These are phyloP conservation scores for Fistulifera pelliculosa DNA, from an alignment of 108 stramenopile species.

Conservation along the genomic window DNA sequence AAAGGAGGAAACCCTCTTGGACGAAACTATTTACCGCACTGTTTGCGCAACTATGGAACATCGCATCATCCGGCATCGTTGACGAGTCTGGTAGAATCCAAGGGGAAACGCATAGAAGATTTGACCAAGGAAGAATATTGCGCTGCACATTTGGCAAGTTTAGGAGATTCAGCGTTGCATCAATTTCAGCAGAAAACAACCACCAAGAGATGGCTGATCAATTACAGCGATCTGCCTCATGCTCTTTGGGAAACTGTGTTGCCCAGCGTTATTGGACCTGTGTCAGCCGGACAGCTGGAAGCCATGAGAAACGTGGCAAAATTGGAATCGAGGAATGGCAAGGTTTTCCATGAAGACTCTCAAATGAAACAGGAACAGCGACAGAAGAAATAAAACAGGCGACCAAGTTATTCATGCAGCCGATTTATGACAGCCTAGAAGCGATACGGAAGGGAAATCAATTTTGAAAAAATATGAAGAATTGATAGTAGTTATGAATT, in stretches of 20 bases:
- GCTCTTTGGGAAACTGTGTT: slow-evolving; percentile 40
- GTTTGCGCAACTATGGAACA: slow-evolving; percentile 22
- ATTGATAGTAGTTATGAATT: too few relatives aligned
- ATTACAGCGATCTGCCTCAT: slow-evolving; percentile 63
- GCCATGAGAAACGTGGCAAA: slow-evolving; percentile 42
- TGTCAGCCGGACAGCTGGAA: slow-evolving; percentile 19
- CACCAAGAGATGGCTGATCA: slow-evolving; percentile 42
- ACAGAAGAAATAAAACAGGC: slow-evolving; percentile 37
- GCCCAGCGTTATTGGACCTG: slow-evolving; percentile 24
- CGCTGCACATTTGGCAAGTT: slow-evolving; percentile 64
- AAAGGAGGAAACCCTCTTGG: slow-evolving; percentile 2
- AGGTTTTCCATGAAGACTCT: slow-evolving; percentile 49
- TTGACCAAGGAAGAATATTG: slow-evolving; percentile 64
- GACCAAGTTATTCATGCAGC: slow-evolving; percentile 34
- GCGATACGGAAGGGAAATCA: not conserved
- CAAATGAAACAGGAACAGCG: slow-evolving; percentile 42
- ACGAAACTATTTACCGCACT: slow-evolving; percentile 5
- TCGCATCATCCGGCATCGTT: slow-evolving; percentile 10
- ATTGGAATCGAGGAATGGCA: slow-evolving; percentile 52
- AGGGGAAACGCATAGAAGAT: slow-evolving; percentile 3
- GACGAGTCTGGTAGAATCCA: not conserved
- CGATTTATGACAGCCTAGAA: slow-evolving; percentile 23
- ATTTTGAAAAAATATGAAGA: too few relatives aligned
- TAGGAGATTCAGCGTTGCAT: slow-evolving; percentile 55
- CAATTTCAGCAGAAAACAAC: slow-evolving; percentile 13